Evolutionary conservation across 495 filamentous ascomycete genomes (phyloP).

Genomic region (Neurospora sp.): DNA sequence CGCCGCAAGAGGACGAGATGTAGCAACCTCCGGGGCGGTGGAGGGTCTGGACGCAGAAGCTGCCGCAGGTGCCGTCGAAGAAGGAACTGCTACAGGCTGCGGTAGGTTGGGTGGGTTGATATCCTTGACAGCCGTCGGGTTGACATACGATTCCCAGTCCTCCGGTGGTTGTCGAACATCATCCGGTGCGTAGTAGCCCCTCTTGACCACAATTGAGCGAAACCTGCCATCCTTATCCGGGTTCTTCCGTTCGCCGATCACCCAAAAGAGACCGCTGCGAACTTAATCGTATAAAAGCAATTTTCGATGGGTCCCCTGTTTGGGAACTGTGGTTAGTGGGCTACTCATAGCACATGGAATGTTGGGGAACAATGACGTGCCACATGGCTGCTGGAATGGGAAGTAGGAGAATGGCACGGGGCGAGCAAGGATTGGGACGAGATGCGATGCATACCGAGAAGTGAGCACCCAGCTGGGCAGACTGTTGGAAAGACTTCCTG

Average conservation of each 20-base stretch:
- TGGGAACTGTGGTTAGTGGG: neutral
- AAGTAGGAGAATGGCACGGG: no score
- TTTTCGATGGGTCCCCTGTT: slow-evolving; percentile 7
- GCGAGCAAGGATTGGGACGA: neutral
- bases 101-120: neutral
- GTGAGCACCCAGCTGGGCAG: slow-evolving; percentile 9
- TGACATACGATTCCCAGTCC: neutral
- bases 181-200: neutral
- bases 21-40: neutral
- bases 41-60: neutral
- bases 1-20: neutral
- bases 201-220: slow-evolving; percentile 9
- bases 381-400: neutral
- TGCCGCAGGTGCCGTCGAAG: neutral
- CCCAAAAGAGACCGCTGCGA: slow-evolving; percentile 8
- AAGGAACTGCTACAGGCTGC: neutral
- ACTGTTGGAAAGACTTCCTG: slow-evolving; percentile 2
- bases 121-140: neutral
- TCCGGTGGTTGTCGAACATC: neutral
- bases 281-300: slow-evolving; percentile 13
- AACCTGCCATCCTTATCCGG: neutral
- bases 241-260: slow-evolving; percentile 3
- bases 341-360: neutral
- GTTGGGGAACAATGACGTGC: neutral
- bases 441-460: slow-evolving; percentile 5